Percentiles rank a stretch among this genome's conserved stretches.
Evolutionary conservation across 495 filamentous ascomycete genomes (phyloP).

Genomic region (Glonium stellatum): DNA sequence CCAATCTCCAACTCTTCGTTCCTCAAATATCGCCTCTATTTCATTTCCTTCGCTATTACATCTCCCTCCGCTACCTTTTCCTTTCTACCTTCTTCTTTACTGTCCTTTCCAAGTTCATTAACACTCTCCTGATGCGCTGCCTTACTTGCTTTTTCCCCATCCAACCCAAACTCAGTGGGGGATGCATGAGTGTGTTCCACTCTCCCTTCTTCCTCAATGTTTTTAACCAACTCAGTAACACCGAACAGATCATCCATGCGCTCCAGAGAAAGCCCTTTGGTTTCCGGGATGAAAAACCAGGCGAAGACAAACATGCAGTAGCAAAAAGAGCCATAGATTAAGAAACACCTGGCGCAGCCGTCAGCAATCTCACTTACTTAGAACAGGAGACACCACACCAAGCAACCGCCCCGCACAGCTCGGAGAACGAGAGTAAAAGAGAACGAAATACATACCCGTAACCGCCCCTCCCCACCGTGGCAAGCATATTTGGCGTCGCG

Average conservation of each 20-base stretch:
- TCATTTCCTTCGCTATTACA: not conserved
- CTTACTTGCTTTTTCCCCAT: slow-evolving; percentile 9
- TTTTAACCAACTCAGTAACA: slow-evolving; percentile 27
- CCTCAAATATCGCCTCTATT: not conserved
- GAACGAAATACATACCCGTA: slow-evolving; percentile 24
- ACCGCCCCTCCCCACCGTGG: slow-evolving; percentile 25
- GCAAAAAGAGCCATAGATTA: slow-evolving; percentile 33
- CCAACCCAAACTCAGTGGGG: slow-evolving; percentile 7
- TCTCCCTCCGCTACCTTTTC: not conserved
- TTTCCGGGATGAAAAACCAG: slow-evolving; percentile 35
- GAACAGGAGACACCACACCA: no score
- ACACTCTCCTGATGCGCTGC: not conserved
- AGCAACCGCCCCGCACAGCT: no score
- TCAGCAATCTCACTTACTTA: not conserved
- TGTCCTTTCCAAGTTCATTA: not conserved
- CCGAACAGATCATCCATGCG: slow-evolving; percentile 38
- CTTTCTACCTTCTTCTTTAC: not conserved
- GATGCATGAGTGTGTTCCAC: slow-evolving; percentile 6
- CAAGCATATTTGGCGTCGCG: slow-evolving; percentile 32
- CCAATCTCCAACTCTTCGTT: not conserved
- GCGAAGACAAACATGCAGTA: slow-evolving; percentile 32
- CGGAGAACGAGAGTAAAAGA: not conserved
- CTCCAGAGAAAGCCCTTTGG: slow-evolving; percentile 32
- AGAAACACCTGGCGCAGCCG: slow-evolving; percentile 19
- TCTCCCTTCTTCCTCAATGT: slow-evolving; percentile 18